phyloP scores from a whole-genome alignment of 805 yeast species.

The Starmerella apicola region DNA sequence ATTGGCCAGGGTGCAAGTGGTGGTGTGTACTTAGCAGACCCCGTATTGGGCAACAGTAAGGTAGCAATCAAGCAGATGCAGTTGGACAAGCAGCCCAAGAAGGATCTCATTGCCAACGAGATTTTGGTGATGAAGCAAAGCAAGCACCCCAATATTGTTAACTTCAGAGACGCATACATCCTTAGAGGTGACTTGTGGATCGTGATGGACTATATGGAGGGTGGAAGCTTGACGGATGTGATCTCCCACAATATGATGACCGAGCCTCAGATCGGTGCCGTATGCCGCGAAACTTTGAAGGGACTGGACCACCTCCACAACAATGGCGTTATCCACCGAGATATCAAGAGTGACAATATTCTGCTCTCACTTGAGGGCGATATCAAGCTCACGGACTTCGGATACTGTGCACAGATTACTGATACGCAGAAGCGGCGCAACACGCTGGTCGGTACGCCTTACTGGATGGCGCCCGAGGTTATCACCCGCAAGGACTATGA shows the following conservation, averaged over 20 bases:
- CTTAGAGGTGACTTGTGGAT: conserved; percentile 68
- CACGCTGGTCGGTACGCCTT: conserved; percentile 98
- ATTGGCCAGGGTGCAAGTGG: conserved; percentile 97
- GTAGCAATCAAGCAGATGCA: conserved; percentile 98
- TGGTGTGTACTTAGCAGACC: conserved; percentile 72
- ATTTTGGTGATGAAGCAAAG: conserved; percentile 91
- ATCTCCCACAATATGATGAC: conserved; percentile 77
- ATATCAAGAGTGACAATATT: conserved; percentile 90
- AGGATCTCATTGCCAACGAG: conserved; percentile 88
- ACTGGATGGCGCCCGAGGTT: conserved; percentile 99
- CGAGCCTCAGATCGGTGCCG: conserved; percentile 91
- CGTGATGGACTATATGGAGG: conserved; percentile 98
- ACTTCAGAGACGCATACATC: conserved; percentile 76
- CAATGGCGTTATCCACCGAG: conserved; percentile 89
- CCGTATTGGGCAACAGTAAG: conserved; percentile 30
- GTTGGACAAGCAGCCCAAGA: conserved; percentile 85
- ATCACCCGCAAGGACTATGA: conserved; percentile 91
- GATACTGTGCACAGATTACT: conserved; percentile 88
- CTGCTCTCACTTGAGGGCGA: conserved; percentile 72
- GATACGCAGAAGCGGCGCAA: conserved; percentile 77
- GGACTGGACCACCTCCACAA: conserved; percentile 83
- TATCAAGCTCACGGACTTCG: conserved; percentile 89
- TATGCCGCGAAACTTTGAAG: conserved; percentile 75
- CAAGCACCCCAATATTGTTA: conserved; percentile 83
- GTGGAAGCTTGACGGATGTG: conserved; percentile 91